These are phyloP conservation scores for Quercus parvula DNA, from an alignment of 306 rosid genomes.

Conservation along the genomic window DNA sequence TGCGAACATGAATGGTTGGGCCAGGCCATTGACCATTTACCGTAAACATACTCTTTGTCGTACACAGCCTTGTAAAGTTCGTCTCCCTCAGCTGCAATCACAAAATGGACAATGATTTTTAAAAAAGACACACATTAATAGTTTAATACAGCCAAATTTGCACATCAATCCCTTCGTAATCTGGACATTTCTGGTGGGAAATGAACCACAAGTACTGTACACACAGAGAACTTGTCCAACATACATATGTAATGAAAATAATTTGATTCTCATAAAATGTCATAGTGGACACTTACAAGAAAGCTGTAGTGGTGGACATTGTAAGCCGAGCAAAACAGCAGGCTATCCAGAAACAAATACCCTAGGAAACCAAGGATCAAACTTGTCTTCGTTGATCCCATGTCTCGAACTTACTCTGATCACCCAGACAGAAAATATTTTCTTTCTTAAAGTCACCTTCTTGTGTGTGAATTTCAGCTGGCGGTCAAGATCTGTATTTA, in stretches of 20 bases:
- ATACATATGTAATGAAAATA: no score
- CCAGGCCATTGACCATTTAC: conserved; percentile 34
- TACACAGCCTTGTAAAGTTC: conserved; percentile 24
- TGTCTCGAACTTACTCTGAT: background rate
- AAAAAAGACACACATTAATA: background rate
- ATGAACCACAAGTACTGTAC: background rate
- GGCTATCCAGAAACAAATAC: conserved; percentile 1
- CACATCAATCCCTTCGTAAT: background rate
- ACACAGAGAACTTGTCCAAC: background rate
- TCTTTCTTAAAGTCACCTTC: background rate
- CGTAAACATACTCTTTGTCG: conserved; percentile 21
- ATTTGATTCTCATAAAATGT: background rate
- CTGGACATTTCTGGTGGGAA: background rate
- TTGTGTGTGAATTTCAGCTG: background rate
- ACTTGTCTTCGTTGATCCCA: background rate
- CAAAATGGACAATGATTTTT: background rate
- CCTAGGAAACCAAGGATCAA: background rate
- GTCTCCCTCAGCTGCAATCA: conserved; percentile 19
- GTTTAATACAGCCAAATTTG: background rate
- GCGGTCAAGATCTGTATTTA: background rate
- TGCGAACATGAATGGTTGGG: conserved; percentile 29
- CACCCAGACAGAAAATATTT: background rate
- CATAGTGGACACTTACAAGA: background rate
- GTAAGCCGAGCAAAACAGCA: conserved; percentile 3
- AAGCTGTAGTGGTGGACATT: conserved; percentile 23